Conservation (phyloP, 805 yeast genomes). For the Nakazawaea wyomingensis region DNA sequence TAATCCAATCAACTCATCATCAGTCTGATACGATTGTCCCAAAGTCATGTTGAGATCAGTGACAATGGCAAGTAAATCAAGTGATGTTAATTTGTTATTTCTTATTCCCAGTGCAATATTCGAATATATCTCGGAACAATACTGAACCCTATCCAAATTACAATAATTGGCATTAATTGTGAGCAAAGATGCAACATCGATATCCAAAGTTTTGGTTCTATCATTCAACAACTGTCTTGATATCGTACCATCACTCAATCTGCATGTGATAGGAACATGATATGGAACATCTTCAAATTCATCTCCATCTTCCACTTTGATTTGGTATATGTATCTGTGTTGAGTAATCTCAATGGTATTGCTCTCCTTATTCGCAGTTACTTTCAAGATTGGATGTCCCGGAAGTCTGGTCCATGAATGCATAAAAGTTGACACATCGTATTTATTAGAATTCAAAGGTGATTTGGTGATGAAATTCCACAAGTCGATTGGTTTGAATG, state of each 20-base stretch:
- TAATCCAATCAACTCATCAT: constrained; percentile 28
- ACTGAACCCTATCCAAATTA: constrained; percentile 46
- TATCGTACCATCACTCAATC: constrained; percentile 28
- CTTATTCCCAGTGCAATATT: constrained; percentile 21
- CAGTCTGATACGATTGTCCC: constrained; percentile 26
- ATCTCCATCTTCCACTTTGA: constrained; percentile 13
- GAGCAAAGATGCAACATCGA: constrained; percentile 29
- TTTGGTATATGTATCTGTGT: constrained; percentile 29
- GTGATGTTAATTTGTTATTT: constrained; percentile 18
- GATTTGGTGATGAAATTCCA: constrained; percentile 39
- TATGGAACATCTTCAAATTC: constrained; percentile 52
- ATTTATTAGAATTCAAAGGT: constrained; percentile 21
- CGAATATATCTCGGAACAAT: constrained; percentile 25
- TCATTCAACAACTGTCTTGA: constrained; percentile 40
- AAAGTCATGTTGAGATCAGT: constrained; percentile 35
- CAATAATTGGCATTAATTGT: constrained; percentile 38
- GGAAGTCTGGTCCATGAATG: constrained; percentile 57
- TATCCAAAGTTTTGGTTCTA: constrained; percentile 29
- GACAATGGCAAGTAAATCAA: constrained; percentile 33
- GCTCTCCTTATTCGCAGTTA: constrained; percentile 23
- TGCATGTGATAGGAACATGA: constrained; percentile 54
- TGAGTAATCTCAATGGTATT: constrained; percentile 32
- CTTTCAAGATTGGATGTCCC: constrained; percentile 52
- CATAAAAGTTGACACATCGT: constrained; percentile 45
- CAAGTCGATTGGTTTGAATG: constrained; percentile 45